Evolutionary conservation across 768 basidiomycete genomes (phyloP), one percentile per base, ranked within the genome.

Genomic region (Mycena alexandri): DNA sequence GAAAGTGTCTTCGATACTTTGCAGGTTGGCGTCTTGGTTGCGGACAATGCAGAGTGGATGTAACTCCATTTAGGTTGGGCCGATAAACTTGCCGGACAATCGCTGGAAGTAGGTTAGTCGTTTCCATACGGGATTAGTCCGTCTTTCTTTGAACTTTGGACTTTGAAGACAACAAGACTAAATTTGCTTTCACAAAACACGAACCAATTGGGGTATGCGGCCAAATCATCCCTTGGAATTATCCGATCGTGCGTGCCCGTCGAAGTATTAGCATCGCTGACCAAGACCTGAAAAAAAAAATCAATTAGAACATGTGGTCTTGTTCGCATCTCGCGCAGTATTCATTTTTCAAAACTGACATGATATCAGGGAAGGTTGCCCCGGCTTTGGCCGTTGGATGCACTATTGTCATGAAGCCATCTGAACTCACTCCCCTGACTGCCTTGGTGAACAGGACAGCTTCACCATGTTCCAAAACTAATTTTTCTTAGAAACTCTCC

Each of bases 151-250:
- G 29, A 29, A 29, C 29, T 29, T 29, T 29, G 29, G 29, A 29
- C 29, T 6, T 29, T 3, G 6, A 29, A 29, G 90, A 94, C 74
- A 91, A 91, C 77, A 89, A 88, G 75, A 82, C 80, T 54, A 98
- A 97, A 79, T 80, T 93, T 61, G 93, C 92, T 6, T 95, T 93
- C 79, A 96, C 95, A 10, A 87, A 88, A 56, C 47, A 60, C 38
- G 63, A 63, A 34, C 56, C 69, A 21, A 90, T 97, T 69, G 95
- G 96, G n/a, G 95, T 96, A 34, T 95, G 93, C 75, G 95, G 92
- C 3, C 96, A 98, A 78, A 96, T 94, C 72, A 94, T 95, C 71
- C 94, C 95, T 9, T 96, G 94, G 95, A 97, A 96, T 75, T 97
- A 94, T 73, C 94, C 93, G 10, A 94, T 95, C 77, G 88, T 71